Percentiles rank a stretch among this genome's conserved stretches.
These are phyloP conservation scores for Candida ipomoeae DNA, from an alignment of 805 yeast genomes.

Conservation along the genomic window DNA sequence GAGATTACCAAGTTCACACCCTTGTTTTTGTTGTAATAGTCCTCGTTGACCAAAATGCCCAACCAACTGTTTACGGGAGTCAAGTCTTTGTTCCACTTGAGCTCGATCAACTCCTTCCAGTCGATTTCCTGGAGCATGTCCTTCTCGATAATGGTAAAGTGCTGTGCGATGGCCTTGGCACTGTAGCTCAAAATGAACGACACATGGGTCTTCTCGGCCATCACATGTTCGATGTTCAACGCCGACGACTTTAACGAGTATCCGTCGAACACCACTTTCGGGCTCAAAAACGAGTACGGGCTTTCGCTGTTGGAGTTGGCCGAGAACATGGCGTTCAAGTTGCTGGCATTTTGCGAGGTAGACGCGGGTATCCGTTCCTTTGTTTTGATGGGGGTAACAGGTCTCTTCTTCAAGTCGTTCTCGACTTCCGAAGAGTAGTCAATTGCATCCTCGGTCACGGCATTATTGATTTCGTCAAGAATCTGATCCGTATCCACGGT, in stretches of 20 bases:
- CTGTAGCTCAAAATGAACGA: slow-evolving; percentile 77
- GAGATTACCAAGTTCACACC: slow-evolving; percentile 82
- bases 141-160: slow-evolving; percentile 80
- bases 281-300: slow-evolving; percentile 17
- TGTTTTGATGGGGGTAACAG: slow-evolving; percentile 29
- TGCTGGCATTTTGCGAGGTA: slow-evolving; percentile 14
- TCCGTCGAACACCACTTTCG: slow-evolving; percentile 33
- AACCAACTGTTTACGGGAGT: slow-evolving; percentile 81
- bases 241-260: slow-evolving; percentile 27
- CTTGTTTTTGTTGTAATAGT: slow-evolving; percentile 42
- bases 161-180: slow-evolving; percentile 66
- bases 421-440: slow-evolving; percentile 21
- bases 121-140: slow-evolving; percentile 83
- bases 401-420: slow-evolving; percentile 21
- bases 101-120: slow-evolving; percentile 83
- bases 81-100: slow-evolving; percentile 65
- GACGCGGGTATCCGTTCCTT: slow-evolving; percentile 8
- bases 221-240: slow-evolving; percentile 36
- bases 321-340: slow-evolving; percentile 8
- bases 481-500: slow-evolving; percentile 29
- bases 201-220: slow-evolving; percentile 56
- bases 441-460: slow-evolving; percentile 35
- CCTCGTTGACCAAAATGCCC: slow-evolving; percentile 58
- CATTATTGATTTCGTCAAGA: slow-evolving; percentile 37
- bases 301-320: slow-evolving; percentile 10